phyloP scores from a whole-genome alignment of 2,329 filamentous ascomycete genomes.

The Colletotrichum sp. region DNA sequence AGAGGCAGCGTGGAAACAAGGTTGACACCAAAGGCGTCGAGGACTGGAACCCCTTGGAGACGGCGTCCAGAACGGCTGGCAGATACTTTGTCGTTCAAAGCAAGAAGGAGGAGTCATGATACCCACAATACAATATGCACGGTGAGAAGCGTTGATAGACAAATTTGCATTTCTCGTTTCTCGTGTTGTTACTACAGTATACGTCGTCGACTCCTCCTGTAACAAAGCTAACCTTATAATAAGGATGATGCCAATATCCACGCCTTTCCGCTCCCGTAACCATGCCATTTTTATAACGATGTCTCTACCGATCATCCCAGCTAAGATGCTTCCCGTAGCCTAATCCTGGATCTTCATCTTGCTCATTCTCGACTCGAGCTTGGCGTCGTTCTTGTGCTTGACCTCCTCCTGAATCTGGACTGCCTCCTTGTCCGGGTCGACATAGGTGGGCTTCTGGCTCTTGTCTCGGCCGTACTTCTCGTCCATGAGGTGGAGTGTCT shows the following conservation, averaged over 20 bases:
- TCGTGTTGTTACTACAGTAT: neutral
- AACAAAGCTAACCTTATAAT: neutral
- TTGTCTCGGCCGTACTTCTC: constrained; percentile 44
- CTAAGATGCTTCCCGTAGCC: constrained; percentile 20
- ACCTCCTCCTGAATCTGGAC: constrained; percentile 23
- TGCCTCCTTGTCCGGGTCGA: constrained; percentile 21
- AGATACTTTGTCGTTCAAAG: constrained; percentile 81
- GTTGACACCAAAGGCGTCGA: constrained; percentile 54
- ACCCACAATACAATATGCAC: neutral
- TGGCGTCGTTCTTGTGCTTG: constrained; percentile 28
- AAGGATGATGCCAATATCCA: neutral
- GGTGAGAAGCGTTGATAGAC: neutral
- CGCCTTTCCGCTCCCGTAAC: neutral
- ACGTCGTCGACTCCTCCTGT: neutral
- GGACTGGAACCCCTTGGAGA: constrained; percentile 73
- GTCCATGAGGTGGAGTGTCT: constrained; percentile 32
- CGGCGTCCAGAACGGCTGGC: constrained; percentile 70
- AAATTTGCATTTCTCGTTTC: constrained; percentile 6
- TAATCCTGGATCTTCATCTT: constrained; percentile 25
- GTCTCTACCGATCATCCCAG: constrained; percentile 12
- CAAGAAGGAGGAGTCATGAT: constrained; percentile 37
- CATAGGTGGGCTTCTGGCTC: constrained; percentile 5
- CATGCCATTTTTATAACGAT: constrained; percentile 1
- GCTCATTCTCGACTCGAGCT: constrained; percentile 30
- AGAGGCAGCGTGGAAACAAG: constrained; percentile 35